Evolutionary conservation across 176 grass and related monocot genomes (phyloP), one percentile per base, ranked within the genome.

Genomic region (Oryza coarctata): DNA sequence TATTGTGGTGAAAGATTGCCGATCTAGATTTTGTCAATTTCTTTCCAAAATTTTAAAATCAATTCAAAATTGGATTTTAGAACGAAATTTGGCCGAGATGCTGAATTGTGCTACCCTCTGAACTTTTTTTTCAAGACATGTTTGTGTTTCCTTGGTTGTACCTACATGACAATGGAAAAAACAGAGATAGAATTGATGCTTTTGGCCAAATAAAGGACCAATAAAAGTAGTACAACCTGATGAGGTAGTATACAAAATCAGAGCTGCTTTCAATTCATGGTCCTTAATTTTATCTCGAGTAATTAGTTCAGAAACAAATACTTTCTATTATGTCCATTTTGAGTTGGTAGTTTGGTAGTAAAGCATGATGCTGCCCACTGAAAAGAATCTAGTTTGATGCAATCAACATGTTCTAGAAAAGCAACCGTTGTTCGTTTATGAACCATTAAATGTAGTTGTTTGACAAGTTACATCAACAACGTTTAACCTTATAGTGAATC

Each of bases 361-460:
- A 47, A 67, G 63, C 43, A 55, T 39, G 14, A 52, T 36, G 29
- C 27, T 57, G 23, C 39, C 15, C 41, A 55, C 12, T 65, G n/a
- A 20, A 23, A 23, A 38, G 9, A 66, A 9, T 9, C 49, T 45
- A 15, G 12, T 65, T 50, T 50, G 22, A 20, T 14, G 5, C n/a
- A 52, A 28, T 75, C 15, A 60, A 60, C 20, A 36, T 83, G 11
- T 50, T 38, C 60, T 50, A 52, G 5, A 74, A 35, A 28, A 52
- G 3, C 8, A 72, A 45, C 57, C 9, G 80, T 73, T 82, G 14
- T 82, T 61, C 28, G 4, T 69, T 73, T 63, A 31, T 40, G 52
- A 45, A 26, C 69, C 28, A 38, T 82, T 82, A 73, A 75, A 64
- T 22, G 11, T 43, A 65, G 57, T 75, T 83, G 57, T 1, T 77